Conservation (phyloP, 768 basidiomycete genomes). For the Russula sp. region DNA sequence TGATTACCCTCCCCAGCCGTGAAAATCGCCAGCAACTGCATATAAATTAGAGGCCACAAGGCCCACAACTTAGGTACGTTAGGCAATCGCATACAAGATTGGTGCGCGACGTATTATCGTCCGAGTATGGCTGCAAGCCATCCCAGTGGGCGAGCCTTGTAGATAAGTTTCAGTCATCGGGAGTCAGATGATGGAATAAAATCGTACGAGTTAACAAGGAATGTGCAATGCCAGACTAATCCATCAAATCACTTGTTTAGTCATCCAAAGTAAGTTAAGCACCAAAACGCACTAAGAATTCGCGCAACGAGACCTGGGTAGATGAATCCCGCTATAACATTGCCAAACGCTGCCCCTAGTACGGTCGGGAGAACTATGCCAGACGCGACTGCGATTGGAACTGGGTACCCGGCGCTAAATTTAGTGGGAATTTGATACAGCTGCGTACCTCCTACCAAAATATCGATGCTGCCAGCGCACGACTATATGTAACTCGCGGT, state of each 20-base stretch:
- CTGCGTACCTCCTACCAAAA: slow-evolving; percentile 46
- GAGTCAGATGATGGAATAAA: neutral
- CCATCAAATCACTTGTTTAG: neutral
- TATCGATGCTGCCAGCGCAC: slow-evolving; percentile 68
- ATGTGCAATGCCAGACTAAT: slow-evolving; percentile 69
- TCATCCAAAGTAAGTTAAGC: neutral
- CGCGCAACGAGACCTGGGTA: slow-evolving; percentile 69
- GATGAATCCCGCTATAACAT: slow-evolving; percentile 62
- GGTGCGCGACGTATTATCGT: slow-evolving; percentile 74
- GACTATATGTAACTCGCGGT: slow-evolving; percentile 41
- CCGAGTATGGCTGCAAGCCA: slow-evolving; percentile 75
- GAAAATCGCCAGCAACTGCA: slow-evolving; percentile 60
- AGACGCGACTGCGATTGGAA: slow-evolving; percentile 56
- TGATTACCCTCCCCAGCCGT: slow-evolving; percentile 79
- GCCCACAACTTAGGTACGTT: neutral
- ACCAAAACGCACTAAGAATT: slow-evolving; percentile 49
- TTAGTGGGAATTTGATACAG: neutral
- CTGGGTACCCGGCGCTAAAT: slow-evolving; percentile 36
- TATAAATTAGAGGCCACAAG: neutral
- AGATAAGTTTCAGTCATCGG: neutral
- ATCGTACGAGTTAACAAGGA: slow-evolving; percentile 65
- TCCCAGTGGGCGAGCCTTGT: slow-evolving; percentile 74
- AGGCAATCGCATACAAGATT: slow-evolving; percentile 51
- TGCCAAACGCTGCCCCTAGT: slow-evolving; percentile 58
- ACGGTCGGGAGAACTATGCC: slow-evolving; percentile 58